Percentiles rank a stretch among this genome's conserved stretches.
phyloP scores from a whole-genome alignment of 2,329 filamentous ascomycete genomes.

The Clonostachys byssicola region DNA sequence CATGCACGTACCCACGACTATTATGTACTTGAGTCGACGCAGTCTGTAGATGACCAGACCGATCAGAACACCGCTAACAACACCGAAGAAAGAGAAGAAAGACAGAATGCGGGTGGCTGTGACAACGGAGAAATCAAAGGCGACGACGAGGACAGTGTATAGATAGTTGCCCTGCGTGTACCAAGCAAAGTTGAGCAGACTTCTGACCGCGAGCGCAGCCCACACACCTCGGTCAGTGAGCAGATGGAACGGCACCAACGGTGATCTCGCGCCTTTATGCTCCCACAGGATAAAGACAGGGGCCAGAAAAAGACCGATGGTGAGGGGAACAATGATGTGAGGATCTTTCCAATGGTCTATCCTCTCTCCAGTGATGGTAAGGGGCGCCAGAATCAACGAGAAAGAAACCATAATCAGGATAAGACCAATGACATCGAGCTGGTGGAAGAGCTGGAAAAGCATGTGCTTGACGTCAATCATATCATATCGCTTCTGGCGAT shows the following conservation, averaged over 20 bases:
- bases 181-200: constrained; percentile 47
- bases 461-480: background rate
- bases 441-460: constrained; percentile 40
- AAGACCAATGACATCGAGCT: constrained; percentile 49
- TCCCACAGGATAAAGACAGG: constrained; percentile 52
- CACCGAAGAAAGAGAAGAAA: constrained; percentile 48
- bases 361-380: constrained; percentile 50
- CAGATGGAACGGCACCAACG: constrained; percentile 53
- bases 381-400: constrained; percentile 39
- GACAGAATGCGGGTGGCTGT: constrained; percentile 52
- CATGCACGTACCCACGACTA: constrained; percentile 48
- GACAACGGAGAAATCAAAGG: constrained; percentile 50
- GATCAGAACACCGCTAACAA: constrained; percentile 46
- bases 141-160: constrained; percentile 53
- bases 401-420: constrained; percentile 37
- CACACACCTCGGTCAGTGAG: constrained; percentile 57
- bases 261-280: constrained; percentile 35
- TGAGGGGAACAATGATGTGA: constrained; percentile 44
- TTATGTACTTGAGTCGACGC: constrained; percentile 53
- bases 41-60: constrained; percentile 47
- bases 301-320: constrained; percentile 42
- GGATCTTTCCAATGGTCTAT: constrained; percentile 42
- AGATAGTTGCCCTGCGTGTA: constrained; percentile 55
- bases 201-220: constrained; percentile 51
- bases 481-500: background rate